A percentile compares a stretch with the other conserved stretches of the same genome.
Evolutionary conservation across 2,329 filamentous ascomycete genomes (phyloP).

Genomic region (Colletotrichum sp.): DNA sequence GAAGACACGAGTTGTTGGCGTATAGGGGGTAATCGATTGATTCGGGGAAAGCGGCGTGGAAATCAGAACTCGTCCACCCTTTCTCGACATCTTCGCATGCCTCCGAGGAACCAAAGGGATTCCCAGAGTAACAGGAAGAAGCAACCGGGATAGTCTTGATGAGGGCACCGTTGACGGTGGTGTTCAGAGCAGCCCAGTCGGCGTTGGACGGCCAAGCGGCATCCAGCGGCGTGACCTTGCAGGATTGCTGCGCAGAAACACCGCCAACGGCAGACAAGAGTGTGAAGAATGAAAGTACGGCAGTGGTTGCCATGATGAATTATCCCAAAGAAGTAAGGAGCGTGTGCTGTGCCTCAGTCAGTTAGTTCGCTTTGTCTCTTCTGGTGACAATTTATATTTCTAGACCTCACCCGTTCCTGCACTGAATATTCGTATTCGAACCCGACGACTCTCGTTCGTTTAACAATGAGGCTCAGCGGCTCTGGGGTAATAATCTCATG

Average conservation of each 20-base stretch:
- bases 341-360: neutral
- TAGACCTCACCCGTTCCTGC: neutral
- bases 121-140: conserved; percentile 46
- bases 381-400: neutral
- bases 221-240: neutral
- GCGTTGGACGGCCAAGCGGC: conserved; percentile 11
- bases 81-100: neutral
- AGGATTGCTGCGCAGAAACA: conserved; percentile 2
- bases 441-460: neutral
- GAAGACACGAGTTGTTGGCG: conserved; percentile 10
- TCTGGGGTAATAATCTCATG: neutral
- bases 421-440: neutral
- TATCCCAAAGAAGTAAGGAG: neutral
- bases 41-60: neutral
- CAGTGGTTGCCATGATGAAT: neutral
- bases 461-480: neutral
- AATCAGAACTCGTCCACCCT: neutral
- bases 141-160: conserved; percentile 51
- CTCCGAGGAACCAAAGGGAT: neutral
- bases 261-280: neutral
- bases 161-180: conserved; percentile 46
- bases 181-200: conserved; percentile 48
- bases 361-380: neutral
- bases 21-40: neutral
- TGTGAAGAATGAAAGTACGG: neutral